A percentile compares a stretch with the other conserved stretches of the same genome.
Conservation (phyloP, 2,329 filamentous ascomycete species). For the Xylariomycetidae sp. region DNA sequence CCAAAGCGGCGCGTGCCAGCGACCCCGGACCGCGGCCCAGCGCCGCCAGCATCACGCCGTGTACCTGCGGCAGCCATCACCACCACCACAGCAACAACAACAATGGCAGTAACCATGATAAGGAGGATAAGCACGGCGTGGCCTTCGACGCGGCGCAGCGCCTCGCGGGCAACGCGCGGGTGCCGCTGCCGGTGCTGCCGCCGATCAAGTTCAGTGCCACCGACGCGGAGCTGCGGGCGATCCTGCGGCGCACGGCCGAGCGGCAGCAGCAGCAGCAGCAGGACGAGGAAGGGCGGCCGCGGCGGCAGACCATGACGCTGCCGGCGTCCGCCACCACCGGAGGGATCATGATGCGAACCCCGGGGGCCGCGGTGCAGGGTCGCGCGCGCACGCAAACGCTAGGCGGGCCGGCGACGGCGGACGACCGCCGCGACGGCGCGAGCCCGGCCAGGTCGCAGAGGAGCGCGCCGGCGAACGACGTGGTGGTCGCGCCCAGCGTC, state of each 20-base stretch:
- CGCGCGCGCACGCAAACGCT: background rate
- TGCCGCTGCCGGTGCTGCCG: constrained; percentile 7
- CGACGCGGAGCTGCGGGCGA: constrained; percentile 44
- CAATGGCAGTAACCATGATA: too few species aligned
- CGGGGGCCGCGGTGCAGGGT: background rate
- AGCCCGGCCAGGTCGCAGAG: constrained; percentile 25
- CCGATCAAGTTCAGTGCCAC: constrained; percentile 27
- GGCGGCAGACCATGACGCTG: constrained; percentile 24
- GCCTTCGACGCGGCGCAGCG: constrained; percentile 20
- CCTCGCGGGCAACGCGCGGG: constrained; percentile 20
- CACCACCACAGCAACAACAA: too few species aligned
- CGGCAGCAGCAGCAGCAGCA: constrained; percentile 42
- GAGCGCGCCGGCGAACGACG: constrained; percentile 23
- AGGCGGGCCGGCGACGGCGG: background rate
- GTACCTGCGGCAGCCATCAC: too few species aligned
- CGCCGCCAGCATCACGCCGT: too few species aligned
- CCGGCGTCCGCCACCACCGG: constrained; percentile 5
- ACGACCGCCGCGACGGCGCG: too few species aligned
- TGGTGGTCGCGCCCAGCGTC: constrained; percentile 7
- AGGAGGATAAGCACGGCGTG: too few species aligned
- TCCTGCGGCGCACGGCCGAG: constrained; percentile 47
- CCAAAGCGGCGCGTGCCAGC: too few species aligned
- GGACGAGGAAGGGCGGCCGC: constrained; percentile 28
- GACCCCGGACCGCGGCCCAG: too few species aligned
- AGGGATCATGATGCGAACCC: constrained; percentile 1